Evolutionary conservation across 2,329 filamentous ascomycete species (phyloP).

Genomic region (Clonostachys solani): DNA sequence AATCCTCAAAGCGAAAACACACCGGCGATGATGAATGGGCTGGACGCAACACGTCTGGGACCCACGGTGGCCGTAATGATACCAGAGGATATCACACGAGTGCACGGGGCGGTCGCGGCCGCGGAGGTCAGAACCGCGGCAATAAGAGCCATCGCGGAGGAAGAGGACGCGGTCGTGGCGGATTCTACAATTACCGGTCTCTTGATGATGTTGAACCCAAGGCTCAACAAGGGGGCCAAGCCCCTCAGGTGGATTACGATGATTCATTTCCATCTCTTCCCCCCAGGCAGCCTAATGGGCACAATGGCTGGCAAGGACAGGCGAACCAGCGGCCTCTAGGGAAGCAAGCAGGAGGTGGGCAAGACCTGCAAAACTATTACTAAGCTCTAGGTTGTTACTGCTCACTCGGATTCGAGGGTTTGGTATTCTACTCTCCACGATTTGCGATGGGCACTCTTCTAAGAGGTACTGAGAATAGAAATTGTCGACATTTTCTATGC

Average conservation of each 20-base stretch:
- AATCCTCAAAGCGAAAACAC: conserved; percentile 53
- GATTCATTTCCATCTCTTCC: conserved; percentile 26
- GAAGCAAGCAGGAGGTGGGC: conserved; percentile 12
- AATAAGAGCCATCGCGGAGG: conserved; percentile 28
- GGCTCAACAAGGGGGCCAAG: conserved; percentile 38
- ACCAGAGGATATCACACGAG: conserved; percentile 34
- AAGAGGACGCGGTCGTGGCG: conserved; percentile 39
- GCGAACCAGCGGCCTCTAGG: conserved; percentile 12
- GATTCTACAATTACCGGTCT: conserved; percentile 56
- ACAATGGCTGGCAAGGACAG: conserved; percentile 3
- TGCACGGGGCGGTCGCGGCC: conserved; percentile 30
- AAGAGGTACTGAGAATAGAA: too few species aligned
- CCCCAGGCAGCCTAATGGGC: background rate
- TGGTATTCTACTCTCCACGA: too few species aligned
- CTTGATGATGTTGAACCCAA: conserved; percentile 59
- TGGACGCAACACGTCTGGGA: conserved; percentile 19
- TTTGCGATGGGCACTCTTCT: too few species aligned
- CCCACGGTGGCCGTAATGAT: conserved; percentile 31
- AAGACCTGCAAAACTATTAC: conserved; percentile 36
- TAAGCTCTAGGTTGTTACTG: conserved; percentile 8
- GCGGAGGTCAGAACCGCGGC: conserved; percentile 29
- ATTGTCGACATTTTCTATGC: too few species aligned
- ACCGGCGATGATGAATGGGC: conserved; percentile 41
- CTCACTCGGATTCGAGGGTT: too few species aligned
- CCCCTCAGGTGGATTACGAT: conserved; percentile 41